Conservation (phyloP, 164 flowering plant genomes). For the Magnolia officinalis region DNA sequence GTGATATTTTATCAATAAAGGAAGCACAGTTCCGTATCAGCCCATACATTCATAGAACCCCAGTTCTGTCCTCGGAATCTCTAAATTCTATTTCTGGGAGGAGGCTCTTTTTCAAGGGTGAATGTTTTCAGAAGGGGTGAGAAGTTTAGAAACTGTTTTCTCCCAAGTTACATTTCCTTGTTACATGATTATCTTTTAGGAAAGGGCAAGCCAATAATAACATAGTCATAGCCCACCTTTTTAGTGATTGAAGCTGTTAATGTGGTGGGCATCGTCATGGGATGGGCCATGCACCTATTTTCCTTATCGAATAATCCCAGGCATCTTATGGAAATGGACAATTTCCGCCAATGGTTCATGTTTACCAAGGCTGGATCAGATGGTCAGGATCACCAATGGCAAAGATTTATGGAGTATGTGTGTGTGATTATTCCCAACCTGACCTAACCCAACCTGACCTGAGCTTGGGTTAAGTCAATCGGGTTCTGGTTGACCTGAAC, state of each 20-base stretch:
- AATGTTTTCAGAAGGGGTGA: conserved; percentile 90
- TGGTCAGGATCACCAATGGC: neutral
- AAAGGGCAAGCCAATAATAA: neutral
- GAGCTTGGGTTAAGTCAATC: too few relatives aligned
- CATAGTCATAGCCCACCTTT: neutral
- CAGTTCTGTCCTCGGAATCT: conserved; percentile 62
- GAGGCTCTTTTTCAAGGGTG: conserved; percentile 74
- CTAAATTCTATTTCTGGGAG: conserved; percentile 66
- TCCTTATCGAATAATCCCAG: neutral
- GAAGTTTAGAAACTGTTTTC: conserved; percentile 14
- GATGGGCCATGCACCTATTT: neutral
- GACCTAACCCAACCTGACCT: too few relatives aligned
- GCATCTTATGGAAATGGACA: neutral
- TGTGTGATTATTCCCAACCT: too few relatives aligned
- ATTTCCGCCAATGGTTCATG: neutral
- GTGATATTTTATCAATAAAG: conserved; percentile 64
- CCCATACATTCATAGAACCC: conserved; percentile 58
- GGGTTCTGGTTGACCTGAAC: too few relatives aligned
- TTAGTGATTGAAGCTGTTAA: neutral
- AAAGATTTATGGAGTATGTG: too few relatives aligned
- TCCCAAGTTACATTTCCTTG: neutral
- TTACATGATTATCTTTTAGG: neutral
- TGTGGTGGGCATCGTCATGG: neutral
- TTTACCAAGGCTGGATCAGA: neutral
- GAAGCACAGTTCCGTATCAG: conserved; percentile 67